phyloP scores from a whole-genome alignment of 2,329 filamentous ascomycete genomes.

The Pleurostoma richardsiae region DNA sequence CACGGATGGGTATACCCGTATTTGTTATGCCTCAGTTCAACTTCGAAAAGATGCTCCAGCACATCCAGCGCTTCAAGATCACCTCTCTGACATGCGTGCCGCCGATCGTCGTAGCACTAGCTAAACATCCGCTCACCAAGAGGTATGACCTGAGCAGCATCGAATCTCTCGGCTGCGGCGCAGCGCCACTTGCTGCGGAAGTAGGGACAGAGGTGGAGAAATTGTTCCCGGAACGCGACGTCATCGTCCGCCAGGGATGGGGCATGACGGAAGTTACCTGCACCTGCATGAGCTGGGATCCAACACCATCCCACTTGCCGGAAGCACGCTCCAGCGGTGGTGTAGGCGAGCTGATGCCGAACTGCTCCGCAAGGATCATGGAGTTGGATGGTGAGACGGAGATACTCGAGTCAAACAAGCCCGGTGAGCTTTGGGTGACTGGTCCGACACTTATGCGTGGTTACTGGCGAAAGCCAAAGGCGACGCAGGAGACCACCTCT shows the following conservation, averaged over 20 bases:
- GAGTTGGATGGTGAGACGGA: constrained; percentile 46
- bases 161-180: constrained; percentile 55
- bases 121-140: constrained; percentile 62
- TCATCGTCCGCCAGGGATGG: constrained; percentile 63
- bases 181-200: constrained; percentile 62
- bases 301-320: constrained; percentile 18
- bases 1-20: constrained; percentile 55
- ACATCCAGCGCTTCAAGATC: constrained; percentile 64
- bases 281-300: constrained; percentile 61
- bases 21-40: constrained; percentile 80
- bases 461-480: constrained; percentile 69
- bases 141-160: constrained; percentile 67
- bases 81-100: constrained; percentile 65
- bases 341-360: constrained; percentile 66
- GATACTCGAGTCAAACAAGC: constrained; percentile 42
- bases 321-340: constrained; percentile 28
- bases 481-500: constrained; percentile 54
- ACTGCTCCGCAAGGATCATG: constrained; percentile 65
- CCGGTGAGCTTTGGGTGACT: constrained; percentile 69
- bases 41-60: constrained; percentile 64
- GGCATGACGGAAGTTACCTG: constrained; percentile 85
- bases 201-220: constrained; percentile 53
- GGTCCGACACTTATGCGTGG: constrained; percentile 70
- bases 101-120: constrained; percentile 67
- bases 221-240: constrained; percentile 36